phyloP scores from a whole-genome alignment of 768 basidiomycete species.

The Suillus hirtellus region DNA sequence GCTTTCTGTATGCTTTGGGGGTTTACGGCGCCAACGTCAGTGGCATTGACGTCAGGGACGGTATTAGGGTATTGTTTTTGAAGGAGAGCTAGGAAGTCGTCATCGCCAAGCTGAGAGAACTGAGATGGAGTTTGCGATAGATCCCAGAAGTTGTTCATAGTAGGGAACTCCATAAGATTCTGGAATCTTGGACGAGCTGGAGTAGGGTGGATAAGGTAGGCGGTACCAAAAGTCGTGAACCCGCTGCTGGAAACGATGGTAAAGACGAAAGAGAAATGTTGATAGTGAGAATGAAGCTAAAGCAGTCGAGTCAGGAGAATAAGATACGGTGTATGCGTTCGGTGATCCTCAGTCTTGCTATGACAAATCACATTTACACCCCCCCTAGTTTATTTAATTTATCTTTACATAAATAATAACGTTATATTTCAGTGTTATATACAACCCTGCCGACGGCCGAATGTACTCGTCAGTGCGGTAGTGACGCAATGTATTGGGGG shows the following conservation, averaged over 20 bases:
- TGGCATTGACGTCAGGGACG: constrained; percentile 19
- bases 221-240: background rate
- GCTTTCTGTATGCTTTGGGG: constrained; percentile 54
- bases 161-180: constrained; percentile 34
- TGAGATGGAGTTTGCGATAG: constrained; percentile 52
- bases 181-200: background rate
- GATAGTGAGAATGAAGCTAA: background rate
- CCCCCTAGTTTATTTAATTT: constrained; percentile 9
- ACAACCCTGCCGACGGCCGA: constrained; percentile 7
- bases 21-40: constrained; percentile 48
- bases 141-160: constrained; percentile 64
- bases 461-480: constrained; percentile 3
- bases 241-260: background rate
- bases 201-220: background rate
- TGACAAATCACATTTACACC: constrained; percentile 10
- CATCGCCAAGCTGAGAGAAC: constrained; percentile 68
- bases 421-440: background rate
- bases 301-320: constrained; percentile 12
- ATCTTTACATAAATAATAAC: background rate
- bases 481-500: background rate
- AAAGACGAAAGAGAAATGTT: background rate
- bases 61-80: constrained; percentile 68
- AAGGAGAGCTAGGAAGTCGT: constrained; percentile 75
- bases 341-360: constrained; percentile 1
- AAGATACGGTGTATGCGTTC: constrained; percentile 1